These are phyloP conservation scores for Mortierella sp. DNA, from an alignment of 371 early-diverging fungal species.

Conservation along the genomic window DNA sequence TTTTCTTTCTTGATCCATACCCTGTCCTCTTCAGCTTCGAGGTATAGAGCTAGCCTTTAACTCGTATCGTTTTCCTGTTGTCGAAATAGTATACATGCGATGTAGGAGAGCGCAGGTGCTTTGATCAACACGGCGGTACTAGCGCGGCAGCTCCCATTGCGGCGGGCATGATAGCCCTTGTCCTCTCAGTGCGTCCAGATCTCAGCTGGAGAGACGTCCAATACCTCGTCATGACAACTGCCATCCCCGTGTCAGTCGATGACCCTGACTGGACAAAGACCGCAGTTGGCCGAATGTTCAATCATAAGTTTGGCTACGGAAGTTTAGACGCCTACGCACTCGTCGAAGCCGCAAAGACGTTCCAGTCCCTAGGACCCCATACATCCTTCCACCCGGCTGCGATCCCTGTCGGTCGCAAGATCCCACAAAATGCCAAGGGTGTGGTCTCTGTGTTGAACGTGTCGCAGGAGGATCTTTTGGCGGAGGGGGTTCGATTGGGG, in stretches of 20 bases:
- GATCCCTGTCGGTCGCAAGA: constrained; percentile 58
- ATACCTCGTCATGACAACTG: constrained; percentile 84
- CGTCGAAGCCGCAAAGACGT: constrained; percentile 82
- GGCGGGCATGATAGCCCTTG: constrained; percentile 93
- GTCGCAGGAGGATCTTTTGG: constrained; percentile 60
- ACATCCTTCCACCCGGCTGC: constrained; percentile 61
- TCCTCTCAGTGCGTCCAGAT: constrained; percentile 85
- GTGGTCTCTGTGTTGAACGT: constrained; percentile 21
- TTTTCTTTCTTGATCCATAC: no score
- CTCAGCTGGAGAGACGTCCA: constrained; percentile 95
- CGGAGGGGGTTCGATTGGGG: constrained; percentile 65
- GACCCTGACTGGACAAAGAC: constrained; percentile 76
- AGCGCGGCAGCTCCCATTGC: constrained; percentile 97
- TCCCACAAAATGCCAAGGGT: constrained; percentile 68
- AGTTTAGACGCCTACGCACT: constrained; percentile 87
- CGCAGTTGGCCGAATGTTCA: constrained; percentile 78
- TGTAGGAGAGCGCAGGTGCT: constrained; percentile 76
- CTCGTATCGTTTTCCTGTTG: not conserved
- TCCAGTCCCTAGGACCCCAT: constrained; percentile 74
- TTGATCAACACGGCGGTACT: constrained; percentile 91
- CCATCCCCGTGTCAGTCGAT: constrained; percentile 76
- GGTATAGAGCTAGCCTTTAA: not conserved
- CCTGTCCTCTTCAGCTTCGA: not conserved
- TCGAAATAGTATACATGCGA: constrained; percentile 85
- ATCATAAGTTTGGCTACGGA: constrained; percentile 95